phyloP scores from a whole-genome alignment of 148 eudicot species.

The Chenopodium album region DNA sequence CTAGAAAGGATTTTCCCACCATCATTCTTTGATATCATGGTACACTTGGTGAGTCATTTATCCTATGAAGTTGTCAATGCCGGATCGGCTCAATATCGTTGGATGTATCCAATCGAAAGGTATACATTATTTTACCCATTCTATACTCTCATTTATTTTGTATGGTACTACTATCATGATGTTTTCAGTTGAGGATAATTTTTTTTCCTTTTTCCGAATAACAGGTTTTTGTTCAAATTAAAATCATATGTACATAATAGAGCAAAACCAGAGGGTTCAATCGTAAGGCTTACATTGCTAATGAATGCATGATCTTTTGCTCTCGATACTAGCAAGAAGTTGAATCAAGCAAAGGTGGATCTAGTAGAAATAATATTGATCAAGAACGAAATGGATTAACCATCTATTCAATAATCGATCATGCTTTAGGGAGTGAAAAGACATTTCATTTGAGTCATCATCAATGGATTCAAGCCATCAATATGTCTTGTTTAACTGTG shows the following conservation, averaged over 20 bases:
- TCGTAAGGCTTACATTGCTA: background rate
- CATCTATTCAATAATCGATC: background rate
- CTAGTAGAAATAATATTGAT: background rate
- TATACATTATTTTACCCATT: too few relatives aligned
- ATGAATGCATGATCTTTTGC: too few relatives aligned
- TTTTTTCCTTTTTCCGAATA: too few relatives aligned
- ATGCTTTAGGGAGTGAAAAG: background rate
- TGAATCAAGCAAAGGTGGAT: too few relatives aligned
- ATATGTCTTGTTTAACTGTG: constrained; percentile 1
- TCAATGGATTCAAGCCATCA: background rate
- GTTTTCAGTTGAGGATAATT: too few relatives aligned
- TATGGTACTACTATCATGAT: too few relatives aligned
- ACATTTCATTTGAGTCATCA: background rate
- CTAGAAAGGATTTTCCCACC: background rate
- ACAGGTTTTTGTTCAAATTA: background rate
- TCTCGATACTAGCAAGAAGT: too few relatives aligned
- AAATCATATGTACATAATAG: background rate
- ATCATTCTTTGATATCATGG: constrained; percentile 1
- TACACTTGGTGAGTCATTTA: background rate
- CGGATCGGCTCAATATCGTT: background rate
- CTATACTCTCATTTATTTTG: too few relatives aligned
- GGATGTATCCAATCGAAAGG: background rate
- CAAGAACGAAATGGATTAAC: background rate
- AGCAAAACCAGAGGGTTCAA: background rate
- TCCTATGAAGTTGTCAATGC: background rate